Conservation (phyloP, 108 stramenopile species). For the Skeletonema tropicum region DNA sequence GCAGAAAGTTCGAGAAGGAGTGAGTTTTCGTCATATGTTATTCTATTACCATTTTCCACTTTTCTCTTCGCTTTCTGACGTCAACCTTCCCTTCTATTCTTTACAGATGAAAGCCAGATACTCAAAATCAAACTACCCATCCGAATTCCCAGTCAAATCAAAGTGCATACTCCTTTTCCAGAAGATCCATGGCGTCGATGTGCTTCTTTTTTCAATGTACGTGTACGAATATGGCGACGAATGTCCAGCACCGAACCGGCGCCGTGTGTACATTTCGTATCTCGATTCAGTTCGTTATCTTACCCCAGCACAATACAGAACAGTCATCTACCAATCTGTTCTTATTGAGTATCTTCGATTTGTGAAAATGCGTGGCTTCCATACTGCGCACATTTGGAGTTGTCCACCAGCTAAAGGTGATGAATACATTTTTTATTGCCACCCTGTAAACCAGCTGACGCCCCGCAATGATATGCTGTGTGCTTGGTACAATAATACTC, state of each 20-base stretch:
- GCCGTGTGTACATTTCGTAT: conserved; percentile 95
- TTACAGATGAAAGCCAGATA: conserved; percentile 71
- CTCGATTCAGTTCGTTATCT: conserved; percentile 96
- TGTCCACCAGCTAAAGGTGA: conserved; percentile 97
- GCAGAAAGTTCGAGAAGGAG: conserved; percentile 76
- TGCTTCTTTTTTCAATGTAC: conserved; percentile 96
- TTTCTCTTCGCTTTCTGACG: too few species aligned
- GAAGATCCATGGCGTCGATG: conserved; percentile 94
- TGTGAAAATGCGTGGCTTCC: conserved; percentile 93
- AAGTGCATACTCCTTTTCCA: conserved; percentile 96
- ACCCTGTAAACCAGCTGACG: conserved; percentile 79
- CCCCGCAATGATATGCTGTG: conserved; percentile 90
- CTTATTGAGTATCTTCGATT: conserved; percentile 92
- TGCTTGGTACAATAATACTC: conserved; percentile 88
- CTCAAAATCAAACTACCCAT: conserved; percentile 66
- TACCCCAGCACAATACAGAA: conserved; percentile 83
- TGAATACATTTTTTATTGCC: conserved; percentile 94
- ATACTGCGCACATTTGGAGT: conserved; percentile 98
- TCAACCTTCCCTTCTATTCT: neutral
- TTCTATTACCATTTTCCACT: too few species aligned
- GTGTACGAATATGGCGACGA: conserved; percentile 96
- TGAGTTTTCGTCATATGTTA: too few species aligned
- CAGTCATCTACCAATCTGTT: conserved; percentile 88
- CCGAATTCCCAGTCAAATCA: conserved; percentile 85
- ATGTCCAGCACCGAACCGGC: conserved; percentile 91